phyloP scores from a whole-genome alignment of 2,329 filamentous ascomycete species.

The Ceratocystis destructans region DNA sequence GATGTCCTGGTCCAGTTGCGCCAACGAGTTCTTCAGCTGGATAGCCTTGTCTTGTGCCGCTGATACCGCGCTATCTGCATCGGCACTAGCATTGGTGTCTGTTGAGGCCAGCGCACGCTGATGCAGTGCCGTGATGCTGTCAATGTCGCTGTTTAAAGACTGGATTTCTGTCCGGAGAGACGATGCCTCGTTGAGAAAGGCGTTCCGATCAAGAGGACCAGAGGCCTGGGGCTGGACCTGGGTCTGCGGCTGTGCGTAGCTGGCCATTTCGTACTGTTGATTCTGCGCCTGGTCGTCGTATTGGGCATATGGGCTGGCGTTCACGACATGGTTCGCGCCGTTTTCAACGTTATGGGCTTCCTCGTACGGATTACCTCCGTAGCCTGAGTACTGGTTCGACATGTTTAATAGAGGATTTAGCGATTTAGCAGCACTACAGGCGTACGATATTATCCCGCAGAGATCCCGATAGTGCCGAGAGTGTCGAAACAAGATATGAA shows the following conservation, averaged over 20 bases:
- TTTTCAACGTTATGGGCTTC: slow-evolving; percentile 35
- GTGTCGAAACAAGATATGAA: not conserved
- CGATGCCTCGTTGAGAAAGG: slow-evolving; percentile 55
- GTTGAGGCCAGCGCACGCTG: slow-evolving; percentile 56
- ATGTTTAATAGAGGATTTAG: not conserved
- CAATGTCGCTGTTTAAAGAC: slow-evolving; percentile 51
- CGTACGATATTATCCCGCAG: too few relatives aligned
- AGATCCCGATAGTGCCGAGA: not conserved
- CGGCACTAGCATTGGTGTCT: slow-evolving; percentile 37
- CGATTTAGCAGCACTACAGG: too few relatives aligned
- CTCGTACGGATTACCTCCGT: slow-evolving; percentile 52
- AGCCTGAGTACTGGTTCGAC: slow-evolving; percentile 39
- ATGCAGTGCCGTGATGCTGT: slow-evolving; percentile 54
- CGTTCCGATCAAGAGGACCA: slow-evolving; percentile 42
- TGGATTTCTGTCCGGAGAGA: slow-evolving; percentile 54
- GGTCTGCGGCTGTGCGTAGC: slow-evolving; percentile 29
- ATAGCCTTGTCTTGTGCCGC: slow-evolving; percentile 60
- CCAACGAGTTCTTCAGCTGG: slow-evolving; percentile 67
- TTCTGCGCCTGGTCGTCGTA: slow-evolving; percentile 22
- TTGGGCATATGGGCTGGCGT: slow-evolving; percentile 7
- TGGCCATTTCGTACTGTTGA: slow-evolving; percentile 39
- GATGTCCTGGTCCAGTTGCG: slow-evolving; percentile 57
- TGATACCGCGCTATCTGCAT: slow-evolving; percentile 53
- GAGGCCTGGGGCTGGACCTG: slow-evolving; percentile 23
- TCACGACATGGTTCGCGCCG: not conserved